Conservation (phyloP, 2,329 filamentous ascomycete genomes). For the Epichloe sp. region DNA sequence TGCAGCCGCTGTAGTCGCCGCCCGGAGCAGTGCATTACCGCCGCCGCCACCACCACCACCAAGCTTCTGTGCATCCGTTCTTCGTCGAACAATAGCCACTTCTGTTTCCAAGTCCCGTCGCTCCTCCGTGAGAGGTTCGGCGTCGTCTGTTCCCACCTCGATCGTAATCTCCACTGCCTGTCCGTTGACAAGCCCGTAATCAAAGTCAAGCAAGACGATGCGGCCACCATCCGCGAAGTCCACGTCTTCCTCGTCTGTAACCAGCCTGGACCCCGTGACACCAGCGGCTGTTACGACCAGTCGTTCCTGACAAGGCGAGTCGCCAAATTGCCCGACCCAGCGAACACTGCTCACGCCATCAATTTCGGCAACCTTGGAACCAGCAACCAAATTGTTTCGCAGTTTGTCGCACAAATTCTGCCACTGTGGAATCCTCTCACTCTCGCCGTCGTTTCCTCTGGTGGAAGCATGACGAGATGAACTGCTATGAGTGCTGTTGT, state of each 20-base stretch:
- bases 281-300: conserved; percentile 63
- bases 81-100: conserved; percentile 63
- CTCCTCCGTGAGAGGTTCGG: conserved; percentile 61
- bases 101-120: conserved; percentile 62
- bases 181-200: conserved; percentile 46
- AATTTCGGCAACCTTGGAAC: conserved; percentile 51
- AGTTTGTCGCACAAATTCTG: conserved; percentile 54
- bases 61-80: conserved; percentile 54
- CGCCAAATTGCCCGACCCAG: conserved; percentile 51
- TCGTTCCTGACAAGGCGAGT: conserved; percentile 36
- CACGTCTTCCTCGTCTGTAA: conserved; percentile 56
- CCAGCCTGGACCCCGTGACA: conserved; percentile 42
- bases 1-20: conserved; percentile 30
- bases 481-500: conserved; percentile 17
- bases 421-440: conserved; percentile 47
- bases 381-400: conserved; percentile 58
- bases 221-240: conserved; percentile 70
- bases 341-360: conserved; percentile 54
- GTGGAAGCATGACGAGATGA: conserved; percentile 20
- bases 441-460: conserved; percentile 16
- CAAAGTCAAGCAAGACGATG: conserved; percentile 61
- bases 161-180: conserved; percentile 47
- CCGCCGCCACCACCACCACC: conserved; percentile 17
- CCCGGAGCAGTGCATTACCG: conserved; percentile 33
- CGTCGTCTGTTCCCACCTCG: conserved; percentile 58